Base-by-base conservation (phyloP, 2,329 filamentous ascomycete genomes). In the Pyrenophora graminea region DNA sequence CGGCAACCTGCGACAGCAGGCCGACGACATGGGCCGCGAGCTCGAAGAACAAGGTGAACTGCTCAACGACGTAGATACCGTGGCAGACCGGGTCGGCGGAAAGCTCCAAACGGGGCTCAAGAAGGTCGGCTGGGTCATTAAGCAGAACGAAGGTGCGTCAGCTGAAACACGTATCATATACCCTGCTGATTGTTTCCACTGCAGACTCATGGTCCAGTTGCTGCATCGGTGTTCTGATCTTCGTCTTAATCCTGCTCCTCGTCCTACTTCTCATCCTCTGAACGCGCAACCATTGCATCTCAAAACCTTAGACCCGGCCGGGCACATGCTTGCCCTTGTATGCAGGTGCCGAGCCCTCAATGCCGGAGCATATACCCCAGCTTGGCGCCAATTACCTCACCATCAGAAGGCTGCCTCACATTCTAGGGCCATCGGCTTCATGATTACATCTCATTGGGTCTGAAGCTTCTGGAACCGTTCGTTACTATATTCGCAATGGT, bases 1-100 rank as follows among this genome's bases (percentile, higher is more conserved):
- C 19, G 93, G 92, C 2, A 97, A 91, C 70, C 76, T 99, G 69
- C 81, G 93, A 48, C 82, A 88, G 69, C 94, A 97, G 80, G 95
- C 94, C 1, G 87, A 95, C 74, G 90, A 91, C 63, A 99, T 99
- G 93, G 93, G 94, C 1, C 81, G 93, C 50, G 94, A 99, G 78
- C 80, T 99, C 39, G 95, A 97, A 75, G 94, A 99, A 77, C 94
- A 99, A 80, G 83, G 82, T 18, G 90, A 91, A 73, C 88, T 97
- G 83, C 80, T 99, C 50, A 87, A 94, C 57, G 86, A 89, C 45
- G 88, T 95, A 34, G 93, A 97, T 74, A 83, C 81, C 25, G 80
- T 96, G 49, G 91, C 90, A 3, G 92, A 97, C 72, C 82, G 93
- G 30, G 91, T 99, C 1, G 89, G 90, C 12, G 89, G 90, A 1